phyloP scores from a whole-genome alignment of 163 green algal species.

The Chlorella variabilis region DNA sequence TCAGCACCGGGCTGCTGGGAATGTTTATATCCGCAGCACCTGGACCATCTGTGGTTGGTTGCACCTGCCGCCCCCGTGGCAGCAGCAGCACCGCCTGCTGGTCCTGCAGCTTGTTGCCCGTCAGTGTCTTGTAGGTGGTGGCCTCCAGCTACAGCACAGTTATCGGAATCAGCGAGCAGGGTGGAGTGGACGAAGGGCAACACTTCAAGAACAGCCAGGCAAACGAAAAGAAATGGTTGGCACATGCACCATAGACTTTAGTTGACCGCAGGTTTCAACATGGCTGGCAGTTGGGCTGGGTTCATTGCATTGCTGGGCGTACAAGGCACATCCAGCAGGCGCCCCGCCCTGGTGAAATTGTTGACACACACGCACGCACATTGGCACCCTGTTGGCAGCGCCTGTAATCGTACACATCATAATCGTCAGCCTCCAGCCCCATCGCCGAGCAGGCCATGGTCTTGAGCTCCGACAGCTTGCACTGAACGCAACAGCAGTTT shows the following conservation, averaged over 20 bases:
- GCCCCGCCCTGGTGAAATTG: too few species aligned
- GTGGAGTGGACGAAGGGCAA: too few species aligned
- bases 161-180: too few species aligned
- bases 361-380: too few species aligned
- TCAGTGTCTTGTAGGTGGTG: slow-evolving; percentile 43
- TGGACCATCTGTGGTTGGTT: neutral
- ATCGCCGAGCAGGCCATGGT: slow-evolving; percentile 49
- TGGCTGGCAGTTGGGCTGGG: too few species aligned
- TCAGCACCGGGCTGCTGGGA: neutral
- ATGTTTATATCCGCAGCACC: neutral
- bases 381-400: neutral
- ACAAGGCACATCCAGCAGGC: too few species aligned
- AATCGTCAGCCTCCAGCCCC: slow-evolving; percentile 40
- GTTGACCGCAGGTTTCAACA: too few species aligned
- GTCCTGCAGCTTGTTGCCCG: slow-evolving; percentile 51
- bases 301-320: too few species aligned
- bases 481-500: slow-evolving; percentile 48
- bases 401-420: neutral
- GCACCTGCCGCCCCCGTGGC: neutral
- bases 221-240: too few species aligned
- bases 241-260: too few species aligned
- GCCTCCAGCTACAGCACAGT: slow-evolving; percentile 51
- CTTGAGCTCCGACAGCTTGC: slow-evolving; percentile 60
- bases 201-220: too few species aligned
- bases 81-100: slow-evolving; percentile 64